Conservation (phyloP, 2,329 filamentous ascomycete genomes). For the Plenodomus biglobosus region DNA sequence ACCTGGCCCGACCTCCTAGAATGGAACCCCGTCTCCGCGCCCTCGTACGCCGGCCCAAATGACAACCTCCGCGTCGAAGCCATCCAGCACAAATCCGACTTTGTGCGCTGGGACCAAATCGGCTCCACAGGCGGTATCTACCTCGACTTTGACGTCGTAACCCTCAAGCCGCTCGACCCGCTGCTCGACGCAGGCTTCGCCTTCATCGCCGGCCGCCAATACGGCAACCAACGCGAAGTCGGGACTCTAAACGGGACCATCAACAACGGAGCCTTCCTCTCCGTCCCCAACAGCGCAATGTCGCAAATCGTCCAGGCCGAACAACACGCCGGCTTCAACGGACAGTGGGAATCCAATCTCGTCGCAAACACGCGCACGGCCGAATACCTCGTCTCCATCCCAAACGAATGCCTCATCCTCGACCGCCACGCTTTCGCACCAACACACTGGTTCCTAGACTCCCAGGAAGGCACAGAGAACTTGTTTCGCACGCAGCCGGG, state of each 20-base stretch:
- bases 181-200: slow-evolving; percentile 16
- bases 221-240: slow-evolving; percentile 30
- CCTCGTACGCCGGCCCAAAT: slow-evolving; percentile 12
- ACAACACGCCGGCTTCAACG: slow-evolving; percentile 19
- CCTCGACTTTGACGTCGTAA: slow-evolving; percentile 23
- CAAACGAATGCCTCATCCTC: slow-evolving; percentile 18
- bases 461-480: slow-evolving; percentile 1
- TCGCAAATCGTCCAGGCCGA: slow-evolving; percentile 18
- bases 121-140: slow-evolving; percentile 19
- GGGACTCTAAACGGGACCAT: slow-evolving; percentile 16
- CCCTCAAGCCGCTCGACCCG: slow-evolving; percentile 11
- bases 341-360: slow-evolving; percentile 16
- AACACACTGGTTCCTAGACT: slow-evolving; percentile 14
- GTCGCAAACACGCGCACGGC: slow-evolving; percentile 14
- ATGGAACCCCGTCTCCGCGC: slow-evolving; percentile 11
- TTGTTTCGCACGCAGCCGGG: slow-evolving; percentile 13
- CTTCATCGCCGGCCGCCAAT: slow-evolving; percentile 19
- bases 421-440: slow-evolving; percentile 20
- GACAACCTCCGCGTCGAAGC: slow-evolving; percentile 10
- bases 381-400: slow-evolving; percentile 11
- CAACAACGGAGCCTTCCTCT: slow-evolving; percentile 24
- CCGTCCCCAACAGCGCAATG: slow-evolving; percentile 18
- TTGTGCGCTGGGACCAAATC: slow-evolving; percentile 20
- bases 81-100: slow-evolving; percentile 25
- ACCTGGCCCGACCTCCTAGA: slow-evolving; percentile 13